phyloP scores from a whole-genome alignment of 169 alveolate genomes.

The Plasmodium gallinaceum region DNA sequence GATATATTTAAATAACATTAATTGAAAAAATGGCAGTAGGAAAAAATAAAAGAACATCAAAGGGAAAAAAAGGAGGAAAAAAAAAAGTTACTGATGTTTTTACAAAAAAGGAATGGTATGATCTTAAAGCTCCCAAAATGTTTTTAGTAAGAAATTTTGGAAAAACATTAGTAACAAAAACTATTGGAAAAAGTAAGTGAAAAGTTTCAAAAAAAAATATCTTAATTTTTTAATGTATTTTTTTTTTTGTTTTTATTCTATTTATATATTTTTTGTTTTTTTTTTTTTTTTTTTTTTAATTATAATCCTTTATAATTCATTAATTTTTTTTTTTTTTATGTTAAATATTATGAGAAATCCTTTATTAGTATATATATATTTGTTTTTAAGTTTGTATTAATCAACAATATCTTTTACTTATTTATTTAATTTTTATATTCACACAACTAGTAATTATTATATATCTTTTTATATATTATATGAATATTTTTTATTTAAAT shows the following conservation, averaged over 20 bases:
- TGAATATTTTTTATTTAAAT: too few species aligned
- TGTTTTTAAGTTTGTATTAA: neutral
- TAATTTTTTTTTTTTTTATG: neutral
- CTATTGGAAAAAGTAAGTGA: conserved; percentile 93
- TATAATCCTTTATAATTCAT: neutral
- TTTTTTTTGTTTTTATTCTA: conserved; percentile 28
- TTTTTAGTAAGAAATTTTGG: conserved; percentile 95
- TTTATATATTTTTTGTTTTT: neutral
- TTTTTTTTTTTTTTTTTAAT: neutral
- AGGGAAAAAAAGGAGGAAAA: conserved; percentile 97
- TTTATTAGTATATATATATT: neutral
- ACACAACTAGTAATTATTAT: too few species aligned
- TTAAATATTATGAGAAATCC: too few species aligned
- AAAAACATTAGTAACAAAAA: conserved; percentile 95
- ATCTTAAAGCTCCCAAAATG: conserved; percentile 95
- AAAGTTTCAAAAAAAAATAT: conserved; percentile 30
- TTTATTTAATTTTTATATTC: neutral
- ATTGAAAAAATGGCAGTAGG: conserved; percentile 95
- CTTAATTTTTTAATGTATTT: neutral
- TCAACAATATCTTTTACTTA: conserved; percentile 7
- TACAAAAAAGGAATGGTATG: conserved; percentile 97
- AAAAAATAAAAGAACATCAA: conserved; percentile 96
- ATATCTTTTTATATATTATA: too few species aligned
- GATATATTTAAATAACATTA: too few species aligned
- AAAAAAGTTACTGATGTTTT: conserved; percentile 97